Evolutionary conservation across 1,284 basidiomycete species (phyloP).

Genomic region (Binderoboletus segoi): DNA sequence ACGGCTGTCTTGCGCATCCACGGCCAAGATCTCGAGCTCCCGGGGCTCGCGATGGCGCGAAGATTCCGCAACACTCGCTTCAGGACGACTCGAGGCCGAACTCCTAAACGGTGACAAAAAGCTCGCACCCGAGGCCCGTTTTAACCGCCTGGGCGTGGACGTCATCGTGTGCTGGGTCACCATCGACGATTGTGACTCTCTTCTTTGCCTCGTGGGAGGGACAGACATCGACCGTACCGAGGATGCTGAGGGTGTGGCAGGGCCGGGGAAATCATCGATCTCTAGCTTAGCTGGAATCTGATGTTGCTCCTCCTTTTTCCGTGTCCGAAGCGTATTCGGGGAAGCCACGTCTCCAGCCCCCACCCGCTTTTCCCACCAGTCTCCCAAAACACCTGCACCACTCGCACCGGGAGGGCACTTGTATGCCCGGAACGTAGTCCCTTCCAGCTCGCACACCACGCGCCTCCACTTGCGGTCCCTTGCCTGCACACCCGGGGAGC

Average conservation of each 20-base stretch:
- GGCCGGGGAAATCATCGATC: slow-evolving; percentile 14
- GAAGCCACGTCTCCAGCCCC: slow-evolving; percentile 62
- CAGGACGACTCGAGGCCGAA: slow-evolving; percentile 16
- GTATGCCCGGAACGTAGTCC: slow-evolving; percentile 88
- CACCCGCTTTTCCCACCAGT: slow-evolving; percentile 76
- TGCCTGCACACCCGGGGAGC: slow-evolving; percentile 81
- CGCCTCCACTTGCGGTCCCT: slow-evolving; percentile 91
- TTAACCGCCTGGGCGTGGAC: slow-evolving; percentile 23
- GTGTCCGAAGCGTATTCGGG: slow-evolving; percentile 21
- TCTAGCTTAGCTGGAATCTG: slow-evolving; percentile 25
- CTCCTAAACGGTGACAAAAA: slow-evolving; percentile 34
- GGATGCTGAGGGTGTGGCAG: neutral
- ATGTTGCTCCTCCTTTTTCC: slow-evolving; percentile 40
- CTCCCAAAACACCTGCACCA: slow-evolving; percentile 55
- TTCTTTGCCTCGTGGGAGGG: slow-evolving; percentile 9
- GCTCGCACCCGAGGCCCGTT: slow-evolving; percentile 25
- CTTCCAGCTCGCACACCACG: slow-evolving; percentile 89
- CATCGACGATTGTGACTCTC: slow-evolving; percentile 30
- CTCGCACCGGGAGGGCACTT: slow-evolving; percentile 55
- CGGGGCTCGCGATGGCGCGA: slow-evolving; percentile 19
- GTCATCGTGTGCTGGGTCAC: slow-evolving; percentile 15
- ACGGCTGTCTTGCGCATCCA: slow-evolving; percentile 24
- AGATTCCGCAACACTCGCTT: slow-evolving; percentile 13
- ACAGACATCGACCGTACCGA: slow-evolving; percentile 8
- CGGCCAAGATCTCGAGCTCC: slow-evolving; percentile 29